These are phyloP conservation scores for Meripilus lineatus DNA, from an alignment of 1,284 basidiomycete genomes.

Conservation along the genomic window DNA sequence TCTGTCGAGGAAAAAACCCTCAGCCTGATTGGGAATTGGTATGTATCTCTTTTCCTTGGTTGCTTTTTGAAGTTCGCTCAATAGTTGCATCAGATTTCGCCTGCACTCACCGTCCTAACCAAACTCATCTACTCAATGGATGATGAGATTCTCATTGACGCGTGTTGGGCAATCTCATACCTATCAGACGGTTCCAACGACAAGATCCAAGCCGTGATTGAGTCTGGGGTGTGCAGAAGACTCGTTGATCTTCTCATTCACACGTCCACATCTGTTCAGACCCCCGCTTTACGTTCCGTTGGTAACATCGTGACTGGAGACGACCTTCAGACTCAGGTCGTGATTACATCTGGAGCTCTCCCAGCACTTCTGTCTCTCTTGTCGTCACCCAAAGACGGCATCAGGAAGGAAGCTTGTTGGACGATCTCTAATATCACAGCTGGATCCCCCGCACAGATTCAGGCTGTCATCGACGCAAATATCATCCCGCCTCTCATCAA, in stretches of 20 bases:
- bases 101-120: constrained; percentile 92
- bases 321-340: constrained; percentile 97
- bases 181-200: constrained; percentile 99
- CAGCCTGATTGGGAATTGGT: constrained; percentile 95
- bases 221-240: constrained; percentile 95
- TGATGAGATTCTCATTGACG: constrained; percentile 98
- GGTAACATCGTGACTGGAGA: constrained; percentile 99
- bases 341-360: constrained; percentile 94
- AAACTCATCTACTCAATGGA: constrained; percentile 99
- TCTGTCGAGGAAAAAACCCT: constrained; percentile 94
- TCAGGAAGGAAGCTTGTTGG: constrained; percentile 98
- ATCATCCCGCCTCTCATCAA: constrained; percentile 98
- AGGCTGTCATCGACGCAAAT: constrained; percentile 82
- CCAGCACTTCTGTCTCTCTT: constrained; percentile 89
- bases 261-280: constrained; percentile 96
- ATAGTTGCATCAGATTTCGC: constrained; percentile 71
- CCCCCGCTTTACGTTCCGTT: constrained; percentile 94
- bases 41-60: constrained; percentile 21
- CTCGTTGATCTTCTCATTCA: constrained; percentile 98
- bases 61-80: constrained; percentile 10
- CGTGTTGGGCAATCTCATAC: constrained; percentile 99
- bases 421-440: constrained; percentile 99
- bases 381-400: constrained; percentile 95
- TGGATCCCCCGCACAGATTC: constrained; percentile 94
- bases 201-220: constrained; percentile 99